Evolutionary conservation across 202 grass and related monocot genomes (phyloP), one percentile per base, ranked within the genome.

Genomic region (Cymbopogon flexuosus): DNA sequence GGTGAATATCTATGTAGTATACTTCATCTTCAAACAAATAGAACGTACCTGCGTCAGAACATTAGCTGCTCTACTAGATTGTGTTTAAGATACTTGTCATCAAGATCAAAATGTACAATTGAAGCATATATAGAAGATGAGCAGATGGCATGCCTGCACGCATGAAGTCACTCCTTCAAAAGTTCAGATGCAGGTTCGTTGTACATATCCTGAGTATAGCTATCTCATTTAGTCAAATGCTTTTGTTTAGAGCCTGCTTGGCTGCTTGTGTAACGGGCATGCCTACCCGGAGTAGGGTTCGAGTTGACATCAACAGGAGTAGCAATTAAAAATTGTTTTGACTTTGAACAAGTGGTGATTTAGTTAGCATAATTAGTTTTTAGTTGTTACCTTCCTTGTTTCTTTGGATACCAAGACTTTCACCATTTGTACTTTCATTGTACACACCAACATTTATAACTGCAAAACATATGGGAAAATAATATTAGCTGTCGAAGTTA

Each of bases 31-130:
- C 16, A n/a, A 52, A n/a, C 18, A 52, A 52, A 52, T 52, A 52
- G 16, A n/a, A 52, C 27, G 27, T 27, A 27, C 49, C 18, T 52
- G 5, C 18, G 1, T 46, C 19, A 27, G 21, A 71, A 49, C 67
- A 70, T 24, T 43, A 70, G 67, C 29, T 43, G 10, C 70, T 67
- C 46, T 33, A 24, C 16, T 83, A 75, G 81, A 83, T 83, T 60
- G 62, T 46, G 49, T 60, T 84, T 36, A 68, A 68, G 72, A 76
- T 84, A 60, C 63, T 68, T 11, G 12, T 30, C 68, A 27, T 70
- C 9, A 27, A 19, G 16, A 57, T 68, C 23, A 13, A 83, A 36
- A 45, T 10, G 6, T 45, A 76, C 9, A 61, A 18, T 23, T 43
- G 37, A 40, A 30, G 22, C 1, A 47, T 13, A 23, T 23, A 70